Conservation (phyloP, 352 stramenopile genomes). For the Pythium brachiatum region DNA sequence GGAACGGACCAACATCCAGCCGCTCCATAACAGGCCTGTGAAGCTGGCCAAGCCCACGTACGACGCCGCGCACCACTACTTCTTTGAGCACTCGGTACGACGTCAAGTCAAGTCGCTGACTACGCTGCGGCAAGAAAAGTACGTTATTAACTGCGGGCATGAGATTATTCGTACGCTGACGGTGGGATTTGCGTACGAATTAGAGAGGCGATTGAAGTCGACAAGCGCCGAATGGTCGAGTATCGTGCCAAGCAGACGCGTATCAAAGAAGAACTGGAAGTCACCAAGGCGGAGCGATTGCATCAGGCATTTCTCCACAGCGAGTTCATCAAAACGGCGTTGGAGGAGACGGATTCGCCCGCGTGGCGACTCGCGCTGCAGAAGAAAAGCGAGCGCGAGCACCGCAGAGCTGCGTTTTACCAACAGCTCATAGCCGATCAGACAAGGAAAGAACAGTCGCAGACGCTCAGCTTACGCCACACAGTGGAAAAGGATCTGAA, state of each 20-base stretch:
- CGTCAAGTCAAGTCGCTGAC: constrained; percentile 51
- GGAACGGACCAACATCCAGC: constrained; percentile 41
- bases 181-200: background rate
- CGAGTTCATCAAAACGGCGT: constrained; percentile 66
- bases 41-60: constrained; percentile 60
- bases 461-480: constrained; percentile 51
- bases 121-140: constrained; percentile 57
- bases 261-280: constrained; percentile 41
- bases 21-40: constrained; percentile 58
- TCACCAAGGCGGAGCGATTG: constrained; percentile 64
- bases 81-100: constrained; percentile 71
- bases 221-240: constrained; percentile 26
- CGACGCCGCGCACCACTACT: constrained; percentile 50
- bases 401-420: constrained; percentile 52
- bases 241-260: constrained; percentile 33
- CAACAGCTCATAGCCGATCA: constrained; percentile 48
- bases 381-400: constrained; percentile 60
- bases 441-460: constrained; percentile 38
- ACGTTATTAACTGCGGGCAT: background rate
- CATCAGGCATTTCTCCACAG: constrained; percentile 68
- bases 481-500: constrained; percentile 50
- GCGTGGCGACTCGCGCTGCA: constrained; percentile 59
- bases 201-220: constrained; percentile 43
- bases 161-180: background rate
- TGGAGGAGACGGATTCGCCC: constrained; percentile 68